These are phyloP conservation scores for Umbilicaria muhlenbergii DNA, from an alignment of 495 filamentous ascomycete genomes.

Conservation along the genomic window DNA sequence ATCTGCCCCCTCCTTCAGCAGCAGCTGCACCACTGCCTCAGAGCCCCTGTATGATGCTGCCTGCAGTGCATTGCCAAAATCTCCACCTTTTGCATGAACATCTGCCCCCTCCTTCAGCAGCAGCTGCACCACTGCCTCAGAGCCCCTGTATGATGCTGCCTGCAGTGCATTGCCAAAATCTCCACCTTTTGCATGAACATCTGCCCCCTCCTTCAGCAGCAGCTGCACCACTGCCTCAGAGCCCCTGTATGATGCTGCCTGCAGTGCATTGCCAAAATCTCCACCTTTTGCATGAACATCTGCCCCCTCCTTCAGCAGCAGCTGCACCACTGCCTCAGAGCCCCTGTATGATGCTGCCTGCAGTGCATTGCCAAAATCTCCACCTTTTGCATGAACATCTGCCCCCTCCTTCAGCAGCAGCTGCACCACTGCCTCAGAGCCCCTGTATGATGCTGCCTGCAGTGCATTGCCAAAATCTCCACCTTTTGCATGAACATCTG, in stretches of 20 bases:
- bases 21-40: constrained; percentile 14
- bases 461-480: constrained; percentile 12
- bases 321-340: constrained; percentile 13
- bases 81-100: constrained; percentile 14
- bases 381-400: constrained; percentile 4
- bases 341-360: constrained; percentile 7
- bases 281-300: constrained; percentile 5
- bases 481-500: constrained; percentile 5
- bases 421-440: constrained; percentile 13
- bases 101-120: constrained; percentile 12
- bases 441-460: constrained; percentile 7
- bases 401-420: constrained; percentile 15
- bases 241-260: constrained; percentile 7
- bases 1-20: constrained; percentile 15
- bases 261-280: constrained; percentile 11
- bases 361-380: constrained; percentile 11
- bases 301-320: constrained; percentile 15
- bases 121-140: constrained; percentile 13
- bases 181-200: constrained; percentile 2
- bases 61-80: constrained; percentile 7
- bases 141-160: not conserved
- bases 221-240: constrained; percentile 14
- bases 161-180: constrained; percentile 3
- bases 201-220: constrained; percentile 14
- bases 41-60: constrained; percentile 5